Evolutionary conservation across 2,329 filamentous ascomycete genomes (phyloP).

Genomic region (Coleophoma eucalyptorum): DNA sequence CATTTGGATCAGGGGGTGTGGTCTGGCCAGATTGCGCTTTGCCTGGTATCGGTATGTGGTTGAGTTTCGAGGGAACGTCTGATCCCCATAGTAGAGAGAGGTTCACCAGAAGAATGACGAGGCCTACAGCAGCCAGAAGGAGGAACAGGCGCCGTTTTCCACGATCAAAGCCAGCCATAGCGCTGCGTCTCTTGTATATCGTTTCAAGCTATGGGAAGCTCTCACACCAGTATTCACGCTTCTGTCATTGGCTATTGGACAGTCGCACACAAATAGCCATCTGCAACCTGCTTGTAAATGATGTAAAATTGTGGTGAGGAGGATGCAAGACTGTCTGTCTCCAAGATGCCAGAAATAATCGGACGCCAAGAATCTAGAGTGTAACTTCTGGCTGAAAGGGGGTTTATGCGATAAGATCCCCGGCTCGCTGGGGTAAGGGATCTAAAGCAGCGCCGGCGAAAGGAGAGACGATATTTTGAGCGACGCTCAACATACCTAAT

Average conservation of each 20-base stretch:
- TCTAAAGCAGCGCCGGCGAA: neutral
- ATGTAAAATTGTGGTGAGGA: neutral
- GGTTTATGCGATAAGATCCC: neutral
- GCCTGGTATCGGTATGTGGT: conserved; percentile 18
- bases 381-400: neutral
- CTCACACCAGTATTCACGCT: neutral
- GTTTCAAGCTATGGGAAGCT: neutral
- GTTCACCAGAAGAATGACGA: conserved; percentile 22
- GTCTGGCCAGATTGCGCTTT: conserved; percentile 6
- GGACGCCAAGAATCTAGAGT: neutral
- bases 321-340: neutral
- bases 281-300: neutral
- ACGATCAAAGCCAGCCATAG: conserved; percentile 18
- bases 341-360: neutral
- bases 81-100: conserved; percentile 18
- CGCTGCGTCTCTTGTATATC: neutral
- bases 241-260: neutral
- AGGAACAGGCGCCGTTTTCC: conserved; percentile 20
- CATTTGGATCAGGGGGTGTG: conserved; percentile 13
- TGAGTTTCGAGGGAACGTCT: conserved; percentile 20
- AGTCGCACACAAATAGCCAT: neutral
- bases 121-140: conserved; percentile 13
- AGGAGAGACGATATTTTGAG: conserved; percentile 1
- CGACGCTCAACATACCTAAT: neutral
- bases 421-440: neutral